Evolutionary conservation across 2,329 filamentous ascomycete species (phyloP), one percentile per base, ranked within the genome.

Genomic region (Aphanoascus verrucosus): DNA sequence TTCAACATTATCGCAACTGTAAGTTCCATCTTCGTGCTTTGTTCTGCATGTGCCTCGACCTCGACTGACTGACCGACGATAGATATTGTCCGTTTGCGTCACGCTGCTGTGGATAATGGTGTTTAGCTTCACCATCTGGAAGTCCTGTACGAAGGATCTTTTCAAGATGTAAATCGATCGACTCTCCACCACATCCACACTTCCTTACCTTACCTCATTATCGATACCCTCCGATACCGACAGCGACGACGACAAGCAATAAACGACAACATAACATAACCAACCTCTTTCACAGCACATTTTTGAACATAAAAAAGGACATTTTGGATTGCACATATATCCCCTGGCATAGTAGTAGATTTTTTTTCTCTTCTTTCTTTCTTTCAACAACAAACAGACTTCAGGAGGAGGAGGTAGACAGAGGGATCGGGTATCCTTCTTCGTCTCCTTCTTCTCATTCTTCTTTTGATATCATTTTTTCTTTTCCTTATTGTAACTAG

Each of bases 1-100:
- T 58, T 58, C 38, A 52, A 56, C n/a, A 52, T 58, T 14, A 47
- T 58, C 11, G 55, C 49, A 41, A 58, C 57, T 20, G 57, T 58
- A 49, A 55, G 57, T 46, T 14, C 7, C 28, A n/a, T 53, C 11
- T 17, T 20, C n/a, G n/a, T 23, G 12, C 15, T 12, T 15, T 15
- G 6, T 40, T n/a, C 35, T 17, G 31, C 15, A 41, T 20, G 31
- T 46, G 7, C 47, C 31, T 46, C 44, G 37, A 51, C 41, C 11
- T 40, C 6, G 12, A 9, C 49, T 45, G 17, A 45, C 49, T 14
- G 20, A n/a, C n/a, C n/a, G n/a, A 1, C 2, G 2, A 1, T 38
- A 58, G 57, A 55, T 57, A 19, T 44, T 57, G 28, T 48, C 55
- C 2, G 35, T 55, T 15, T 49, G 41, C 32, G 55, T 58, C 17